Percentiles rank a stretch among this genome's conserved stretches.
These are phyloP conservation scores for Trichaptum fuscoviolaceum DNA, from an alignment of 768 basidiomycete genomes.

Conservation along the genomic window DNA sequence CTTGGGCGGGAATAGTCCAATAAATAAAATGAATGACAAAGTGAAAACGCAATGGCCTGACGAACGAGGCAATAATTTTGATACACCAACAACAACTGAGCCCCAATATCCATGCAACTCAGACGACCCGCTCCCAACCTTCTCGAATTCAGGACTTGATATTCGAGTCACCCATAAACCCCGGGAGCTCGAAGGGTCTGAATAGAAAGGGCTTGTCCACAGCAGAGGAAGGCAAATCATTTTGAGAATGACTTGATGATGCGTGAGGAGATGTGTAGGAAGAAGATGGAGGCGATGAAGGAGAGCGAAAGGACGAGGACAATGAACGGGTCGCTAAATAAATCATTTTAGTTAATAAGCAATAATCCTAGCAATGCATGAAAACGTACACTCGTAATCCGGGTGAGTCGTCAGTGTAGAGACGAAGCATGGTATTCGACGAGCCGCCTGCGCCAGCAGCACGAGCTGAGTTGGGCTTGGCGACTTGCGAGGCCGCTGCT, in stretches of 20 bases:
- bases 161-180: too few relatives aligned
- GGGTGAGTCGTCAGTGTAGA: constrained; percentile 98
- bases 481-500: constrained; percentile 56
- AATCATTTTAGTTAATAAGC: constrained; percentile 5
- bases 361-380: constrained; percentile 2
- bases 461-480: constrained; percentile 81
- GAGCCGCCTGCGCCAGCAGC: constrained; percentile 95
- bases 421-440: constrained; percentile 96
- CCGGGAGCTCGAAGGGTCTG: too few relatives aligned
- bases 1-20: neutral
- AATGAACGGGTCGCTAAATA: constrained; percentile 85
- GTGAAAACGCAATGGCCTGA: neutral
- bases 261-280: constrained; percentile 96
- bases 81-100: neutral
- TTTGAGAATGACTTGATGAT: constrained; percentile 88
- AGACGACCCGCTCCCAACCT: neutral
- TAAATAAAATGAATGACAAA: neutral
- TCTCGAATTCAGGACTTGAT: too few relatives aligned
- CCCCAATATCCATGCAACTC: neutral
- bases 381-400: constrained; percentile 90
- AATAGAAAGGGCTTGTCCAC: too few relatives aligned
- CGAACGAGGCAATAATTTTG: neutral
- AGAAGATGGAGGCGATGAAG: constrained; percentile 98
- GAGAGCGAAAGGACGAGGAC: constrained; percentile 92
- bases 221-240: constrained; percentile 34